Conservation (phyloP, 306 rosid species). For the Geum urbanum region DNA sequence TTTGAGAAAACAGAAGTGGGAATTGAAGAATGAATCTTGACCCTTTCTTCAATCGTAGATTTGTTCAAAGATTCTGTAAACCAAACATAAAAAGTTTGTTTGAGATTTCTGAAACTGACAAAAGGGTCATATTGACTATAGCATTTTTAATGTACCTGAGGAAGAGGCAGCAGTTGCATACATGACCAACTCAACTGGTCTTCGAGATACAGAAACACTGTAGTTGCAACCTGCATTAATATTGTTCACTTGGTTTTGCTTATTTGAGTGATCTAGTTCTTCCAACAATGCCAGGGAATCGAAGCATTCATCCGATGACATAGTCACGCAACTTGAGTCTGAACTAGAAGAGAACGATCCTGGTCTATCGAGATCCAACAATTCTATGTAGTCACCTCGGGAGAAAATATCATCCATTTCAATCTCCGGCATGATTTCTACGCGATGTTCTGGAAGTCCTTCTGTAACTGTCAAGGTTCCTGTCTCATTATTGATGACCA, state of each 20-base stretch:
- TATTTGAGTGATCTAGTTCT: slow-evolving; percentile 19
- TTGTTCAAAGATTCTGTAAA: slow-evolving; percentile 19
- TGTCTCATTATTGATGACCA: slow-evolving; percentile 9
- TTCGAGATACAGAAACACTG: slow-evolving; percentile 22
- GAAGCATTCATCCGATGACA: slow-evolving; percentile 38
- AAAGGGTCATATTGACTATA: not conserved
- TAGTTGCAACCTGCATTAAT: slow-evolving; percentile 26
- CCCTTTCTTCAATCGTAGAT: not conserved
- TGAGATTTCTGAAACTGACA: not conserved
- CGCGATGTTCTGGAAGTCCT: slow-evolving; percentile 8
- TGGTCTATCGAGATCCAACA: slow-evolving; percentile 36
- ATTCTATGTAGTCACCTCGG: slow-evolving; percentile 39
- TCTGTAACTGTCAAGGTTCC: slow-evolving; percentile 19
- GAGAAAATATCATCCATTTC: slow-evolving; percentile 14
- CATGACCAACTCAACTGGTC: slow-evolving; percentile 23
- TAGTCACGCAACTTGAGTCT: slow-evolving; percentile 38
- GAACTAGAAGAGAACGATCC: slow-evolving; percentile 36
- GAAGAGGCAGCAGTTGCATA: slow-evolving; percentile 3
- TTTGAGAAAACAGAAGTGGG: slow-evolving; percentile 9
- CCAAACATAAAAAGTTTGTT: not conserved
- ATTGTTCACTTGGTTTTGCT: slow-evolving; percentile 9
- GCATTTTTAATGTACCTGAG: slow-evolving; percentile 27
- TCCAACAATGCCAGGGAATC: slow-evolving; percentile 31
- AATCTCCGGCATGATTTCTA: slow-evolving; percentile 13
- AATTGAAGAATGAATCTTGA: not conserved